Evolutionary conservation across 202 grass and related monocot species (phyloP).

Genomic region (Carex sylvatica): DNA sequence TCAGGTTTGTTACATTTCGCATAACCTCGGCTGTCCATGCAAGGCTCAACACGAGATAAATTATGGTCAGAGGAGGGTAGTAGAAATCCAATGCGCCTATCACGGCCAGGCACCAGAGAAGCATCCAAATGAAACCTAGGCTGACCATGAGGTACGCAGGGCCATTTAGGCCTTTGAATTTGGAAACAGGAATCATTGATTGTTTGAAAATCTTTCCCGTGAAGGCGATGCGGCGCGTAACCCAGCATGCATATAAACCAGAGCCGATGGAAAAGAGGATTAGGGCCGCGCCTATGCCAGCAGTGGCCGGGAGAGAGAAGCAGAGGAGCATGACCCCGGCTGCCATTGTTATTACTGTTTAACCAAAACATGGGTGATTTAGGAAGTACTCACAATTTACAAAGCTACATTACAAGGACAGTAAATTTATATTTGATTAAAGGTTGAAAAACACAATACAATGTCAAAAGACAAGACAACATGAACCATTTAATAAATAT

Average conservation of each 20-base stretch:
- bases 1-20: conserved; percentile 94
- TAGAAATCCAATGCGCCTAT: conserved; percentile 80
- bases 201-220: conserved; percentile 50
- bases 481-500: neutral
- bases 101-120: conserved; percentile 78
- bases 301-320: conserved; percentile 78
- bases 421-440: neutral
- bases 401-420: neutral
- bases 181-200: conserved; percentile 56
- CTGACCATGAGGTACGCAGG: conserved; percentile 91
- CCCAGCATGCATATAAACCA: conserved; percentile 92
- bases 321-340: conserved; percentile 72
- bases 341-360: conserved; percentile 42
- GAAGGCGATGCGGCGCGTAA: conserved; percentile 56
- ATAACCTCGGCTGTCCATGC: conserved; percentile 95
- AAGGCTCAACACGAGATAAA: conserved; percentile 66
- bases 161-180: conserved; percentile 71
- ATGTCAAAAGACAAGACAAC: neutral
- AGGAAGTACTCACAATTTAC: neutral
- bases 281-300: conserved; percentile 60
- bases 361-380: neutral
- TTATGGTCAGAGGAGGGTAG: conserved; percentile 65
- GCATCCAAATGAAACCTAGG: conserved; percentile 76
- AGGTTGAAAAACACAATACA: neutral
- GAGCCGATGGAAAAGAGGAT: conserved; percentile 83